Base-by-base conservation (phyloP, 2,329 filamentous ascomycete genomes). In the Colletotrichum gigasporum region DNA sequence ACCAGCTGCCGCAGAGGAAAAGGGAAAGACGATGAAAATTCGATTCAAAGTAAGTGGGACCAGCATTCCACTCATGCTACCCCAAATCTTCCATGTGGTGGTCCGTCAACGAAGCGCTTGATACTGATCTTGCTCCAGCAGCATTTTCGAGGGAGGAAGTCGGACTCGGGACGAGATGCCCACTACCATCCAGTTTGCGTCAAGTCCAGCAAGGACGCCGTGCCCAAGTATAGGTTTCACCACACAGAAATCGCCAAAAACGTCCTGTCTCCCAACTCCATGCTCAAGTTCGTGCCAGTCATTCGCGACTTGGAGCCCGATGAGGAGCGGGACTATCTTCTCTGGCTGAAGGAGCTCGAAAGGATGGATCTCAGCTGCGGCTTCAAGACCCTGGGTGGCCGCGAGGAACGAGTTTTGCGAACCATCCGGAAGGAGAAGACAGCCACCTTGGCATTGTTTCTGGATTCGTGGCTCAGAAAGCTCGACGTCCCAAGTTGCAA, bases 161-260 rank as follows among this genome's bases (percentile, higher is more conserved):
- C 48, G 68, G 82, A 83, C 57, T 79, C 79, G 57, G 76, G 77
- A 58, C 79, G 39, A 35, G 50, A 82, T 59, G 71, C 75, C 54
- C 75, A 78, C 22, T 79, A 80, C 64, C 68, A 71, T 3, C 78
- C 83, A 4, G 70, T 78, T n/a, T 76, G 80, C 68, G 80, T 86
- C 67, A 82, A 82, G 67, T 83, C 84, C 2, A 77, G 82, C 58
- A 80, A 79, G 66, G 78, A 82, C 18, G 78, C 81, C n/a, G 85
- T 87, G 8, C 86, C 86, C n/a, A 76, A 76, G 24, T 89, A 88
- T 69, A 78, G 83, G 28, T 88, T 87, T 67, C 86, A 88, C 68
- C 85, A 88, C 63, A 83, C 88, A 35, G 83, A 87, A 70, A 86
- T 88, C 53, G 80, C 78, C 70, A 87, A 85, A 71, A 88, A 88